These are phyloP conservation scores for Globisporangium cylindrosporum DNA, from an alignment of 352 stramenopile species.

Conservation along the genomic window DNA sequence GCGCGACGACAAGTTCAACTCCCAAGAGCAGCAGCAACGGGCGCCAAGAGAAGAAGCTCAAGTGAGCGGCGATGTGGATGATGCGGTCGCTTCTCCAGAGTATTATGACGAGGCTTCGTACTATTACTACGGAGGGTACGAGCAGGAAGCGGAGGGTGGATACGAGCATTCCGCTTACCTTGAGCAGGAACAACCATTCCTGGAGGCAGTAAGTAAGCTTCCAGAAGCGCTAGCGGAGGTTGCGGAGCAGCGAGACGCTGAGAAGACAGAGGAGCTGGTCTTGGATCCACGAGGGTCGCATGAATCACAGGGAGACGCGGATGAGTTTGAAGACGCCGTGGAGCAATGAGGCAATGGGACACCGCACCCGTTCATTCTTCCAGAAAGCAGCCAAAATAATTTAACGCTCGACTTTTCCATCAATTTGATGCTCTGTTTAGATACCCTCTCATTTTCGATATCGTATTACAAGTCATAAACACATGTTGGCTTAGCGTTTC, in stretches of 20 bases:
- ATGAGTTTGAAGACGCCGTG: conserved; percentile 8
- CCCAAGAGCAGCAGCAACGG: neutral
- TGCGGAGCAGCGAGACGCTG: conserved; percentile 1
- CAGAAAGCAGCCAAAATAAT: neutral
- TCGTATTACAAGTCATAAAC: no score
- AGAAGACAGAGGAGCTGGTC: neutral
- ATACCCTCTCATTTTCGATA: neutral
- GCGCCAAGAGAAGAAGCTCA: neutral
- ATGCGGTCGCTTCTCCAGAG: neutral
- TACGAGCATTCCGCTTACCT: neutral
- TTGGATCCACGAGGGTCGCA: neutral
- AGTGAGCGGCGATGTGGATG: neutral
- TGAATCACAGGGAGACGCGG: neutral
- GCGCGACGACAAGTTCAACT: neutral
- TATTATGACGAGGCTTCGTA: neutral
- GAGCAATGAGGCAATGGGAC: conserved; percentile 1
- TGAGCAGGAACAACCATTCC: neutral
- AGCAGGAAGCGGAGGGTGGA: neutral
- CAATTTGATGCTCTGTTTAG: neutral
- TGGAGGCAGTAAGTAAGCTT: neutral
- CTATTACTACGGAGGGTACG: neutral
- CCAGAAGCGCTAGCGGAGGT: neutral
- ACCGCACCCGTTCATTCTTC: neutral
- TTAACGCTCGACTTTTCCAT: neutral
- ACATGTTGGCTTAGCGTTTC: no score